A percentile compares a stretch with the other conserved stretches of the same genome.
phyloP scores from a whole-genome alignment of 345 rosid species.

The Odontarrhena argentea region DNA sequence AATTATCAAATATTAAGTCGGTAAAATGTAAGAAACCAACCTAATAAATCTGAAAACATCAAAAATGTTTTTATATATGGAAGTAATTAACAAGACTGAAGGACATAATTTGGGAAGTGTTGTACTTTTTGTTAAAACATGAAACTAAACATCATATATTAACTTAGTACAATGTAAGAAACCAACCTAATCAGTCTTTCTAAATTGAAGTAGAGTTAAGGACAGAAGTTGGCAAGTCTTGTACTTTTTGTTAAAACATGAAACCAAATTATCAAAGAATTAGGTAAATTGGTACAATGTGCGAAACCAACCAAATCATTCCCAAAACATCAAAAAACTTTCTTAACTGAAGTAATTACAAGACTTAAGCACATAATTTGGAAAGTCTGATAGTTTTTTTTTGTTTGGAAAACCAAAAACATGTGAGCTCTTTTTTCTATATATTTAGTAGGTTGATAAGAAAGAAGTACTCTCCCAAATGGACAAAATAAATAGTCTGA shows the following conservation, averaged over 20 bases:
- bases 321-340: background rate
- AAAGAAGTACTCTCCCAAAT: slow-evolving; percentile 27
- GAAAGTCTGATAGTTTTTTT: slow-evolving; percentile 12
- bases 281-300: background rate
- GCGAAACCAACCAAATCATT: background rate
- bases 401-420: slow-evolving; percentile 11
- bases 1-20: background rate
- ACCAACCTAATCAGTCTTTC: background rate
- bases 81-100: no score
- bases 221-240: background rate
- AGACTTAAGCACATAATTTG: background rate
- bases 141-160: no score
- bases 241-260: background rate
- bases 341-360: slow-evolving; percentile 2
- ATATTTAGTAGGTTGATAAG: slow-evolving; percentile 21
- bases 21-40: background rate
- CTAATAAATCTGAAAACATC: no score
- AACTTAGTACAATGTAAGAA: background rate
- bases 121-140: no score
- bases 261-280: background rate
- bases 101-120: no score
- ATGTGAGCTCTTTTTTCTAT: slow-evolving; percentile 32
- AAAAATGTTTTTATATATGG: no score
- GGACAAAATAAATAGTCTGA: slow-evolving; percentile 22
- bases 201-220: no score